Base-by-base conservation (phyloP, 192 early-diverging fungal species). In the Coemansia reversa region DNA sequence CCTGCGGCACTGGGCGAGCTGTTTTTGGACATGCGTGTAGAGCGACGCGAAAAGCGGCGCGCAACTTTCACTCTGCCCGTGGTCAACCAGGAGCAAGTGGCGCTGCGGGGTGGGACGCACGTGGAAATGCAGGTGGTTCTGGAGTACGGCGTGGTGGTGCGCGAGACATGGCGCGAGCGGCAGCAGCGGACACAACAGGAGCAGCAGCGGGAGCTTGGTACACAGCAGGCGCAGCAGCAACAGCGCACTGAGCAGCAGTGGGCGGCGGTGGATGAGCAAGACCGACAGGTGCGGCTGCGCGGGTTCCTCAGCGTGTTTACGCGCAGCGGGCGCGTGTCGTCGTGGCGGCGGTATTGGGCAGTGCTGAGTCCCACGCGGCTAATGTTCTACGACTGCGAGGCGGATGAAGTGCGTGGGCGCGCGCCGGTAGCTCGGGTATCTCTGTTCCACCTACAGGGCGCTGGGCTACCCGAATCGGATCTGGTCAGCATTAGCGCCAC, bases 321-420 rank as follows among this genome's bases (percentile, higher is more conserved):
- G 0, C 74, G 82, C 22, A 66, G 70, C 35, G 76, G 82, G 5
- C 74, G 69, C 18, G 65, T 74, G 19, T 80, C 82, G 3, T 72
- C 75, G 22, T 84, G 82, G 82, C 73, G 74, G 54, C 62, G 82
- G 18, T 84, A 76, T 71, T 84, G 77, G 74, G 75, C 65, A 0
- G 78, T 77, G 30, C 66, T 84, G 22, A 72, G 74, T 67, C 50
- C 63, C 20, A 62, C 74, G 22, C 59, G 70, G 24, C 57, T 84
- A 0, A 20, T 70, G 25, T 70, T 84, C 32, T 84, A 66, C 42
- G 78, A 84, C 58, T 61, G 29, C 0, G 68, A 79, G 62, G 39
- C 60, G 19, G 63, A 70, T n/a, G 74, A 79, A 29, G 55, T 50
- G 19, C 58, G 56, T 33, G 65, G 65, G 4, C 24, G 23, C 32